Percentiles rank a stretch among this genome's conserved stretches.
These are phyloP conservation scores for Imleria badia DNA, from an alignment of 768 basidiomycete species.

Conservation along the genomic window DNA sequence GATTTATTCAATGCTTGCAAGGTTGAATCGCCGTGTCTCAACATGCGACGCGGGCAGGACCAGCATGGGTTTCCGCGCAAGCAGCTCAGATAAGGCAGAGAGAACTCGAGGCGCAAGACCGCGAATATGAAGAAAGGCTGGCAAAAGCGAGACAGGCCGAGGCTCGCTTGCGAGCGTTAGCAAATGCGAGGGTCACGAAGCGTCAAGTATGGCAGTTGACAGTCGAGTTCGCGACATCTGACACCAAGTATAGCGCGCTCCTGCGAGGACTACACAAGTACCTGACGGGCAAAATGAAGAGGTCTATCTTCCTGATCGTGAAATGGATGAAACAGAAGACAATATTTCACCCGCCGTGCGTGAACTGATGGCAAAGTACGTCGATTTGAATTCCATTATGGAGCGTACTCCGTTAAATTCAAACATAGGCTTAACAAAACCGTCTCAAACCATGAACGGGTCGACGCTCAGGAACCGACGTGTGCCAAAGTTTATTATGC, in stretches of 20 bases:
- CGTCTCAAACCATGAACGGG: conserved; percentile 2
- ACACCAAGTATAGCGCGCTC: conserved; percentile 26
- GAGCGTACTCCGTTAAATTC: neutral
- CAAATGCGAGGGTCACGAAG: conserved; percentile 59
- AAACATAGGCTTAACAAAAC: conserved; percentile 18
- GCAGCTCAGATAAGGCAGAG: conserved; percentile 61
- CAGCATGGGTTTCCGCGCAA: conserved; percentile 77
- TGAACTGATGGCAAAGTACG: conserved; percentile 78
- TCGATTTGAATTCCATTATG: neutral
- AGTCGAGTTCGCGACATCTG: neutral
- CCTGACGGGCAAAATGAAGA: conserved; percentile 53
- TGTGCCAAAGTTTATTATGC: conserved; percentile 91
- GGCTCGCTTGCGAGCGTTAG: conserved; percentile 50
- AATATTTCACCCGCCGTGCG: conserved; percentile 78
- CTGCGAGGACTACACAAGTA: conserved; percentile 12
- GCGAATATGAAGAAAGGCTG: conserved; percentile 61
- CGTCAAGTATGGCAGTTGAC: conserved; percentile 44
- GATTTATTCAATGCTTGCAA: neutral
- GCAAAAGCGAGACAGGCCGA: conserved; percentile 63
- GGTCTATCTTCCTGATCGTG: conserved; percentile 68
- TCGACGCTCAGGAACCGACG: conserved; percentile 44
- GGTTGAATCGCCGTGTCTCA: conserved; percentile 25
- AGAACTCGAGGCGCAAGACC: conserved; percentile 67
- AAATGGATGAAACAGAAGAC: conserved; percentile 35
- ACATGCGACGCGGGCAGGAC: conserved; percentile 37